Base-by-base conservation (phyloP, 1,284 basidiomycete species). In the Malassezia vespertilionis region DNA sequence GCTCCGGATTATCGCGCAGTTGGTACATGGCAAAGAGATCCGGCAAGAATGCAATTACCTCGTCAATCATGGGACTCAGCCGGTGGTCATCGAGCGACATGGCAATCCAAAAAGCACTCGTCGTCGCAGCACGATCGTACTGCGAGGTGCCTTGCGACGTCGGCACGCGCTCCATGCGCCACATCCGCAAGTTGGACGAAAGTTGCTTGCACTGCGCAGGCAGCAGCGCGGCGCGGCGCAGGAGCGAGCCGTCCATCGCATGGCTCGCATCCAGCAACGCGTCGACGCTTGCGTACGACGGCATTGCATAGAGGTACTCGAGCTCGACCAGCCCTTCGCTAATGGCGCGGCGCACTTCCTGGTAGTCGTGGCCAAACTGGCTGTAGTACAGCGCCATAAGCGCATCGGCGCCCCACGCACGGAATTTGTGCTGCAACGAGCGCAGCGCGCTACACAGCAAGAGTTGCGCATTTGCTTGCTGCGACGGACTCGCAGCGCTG, bases 271-370 rank as follows among this genome's bases (percentile, higher is more conserved):
- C 54, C 34, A 89, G 67, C 60, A 96, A 80, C 21, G 76, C 76
- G 4, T 75, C 69, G 3, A 80, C 76, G 2, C 81, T 82, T 2
- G 78, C 73, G 69, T 86, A 86, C 26, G 79, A 79, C 1, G 89
- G 88, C 52, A 80, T 77, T 79, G 65, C 63, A 14, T 65, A 62
- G 7, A 73, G 52, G 53, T 73, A 60, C 54, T 71, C 71, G 20
- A 74, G 46, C 35, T 64, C 58, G 15, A 69, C 67, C 22, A 74
- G 53, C 40, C 66, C 66, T 52, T 73, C 72, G 48, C 70, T 69
- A 40, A 74, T 62, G 27, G 71, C 63, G 38, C 57, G 57, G 17
- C 73, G 63, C 14, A 74, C 72, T 52, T 74, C 69, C 21, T 62
- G 56, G 55, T 63, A 69, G 40, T 69, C 65, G 37, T 63, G 65